A percentile compares a stretch with the other conserved stretches of the same genome.
phyloP scores from a whole-genome alignment of 1,139 yeast species.

The Yamadazyma diddensiae region DNA sequence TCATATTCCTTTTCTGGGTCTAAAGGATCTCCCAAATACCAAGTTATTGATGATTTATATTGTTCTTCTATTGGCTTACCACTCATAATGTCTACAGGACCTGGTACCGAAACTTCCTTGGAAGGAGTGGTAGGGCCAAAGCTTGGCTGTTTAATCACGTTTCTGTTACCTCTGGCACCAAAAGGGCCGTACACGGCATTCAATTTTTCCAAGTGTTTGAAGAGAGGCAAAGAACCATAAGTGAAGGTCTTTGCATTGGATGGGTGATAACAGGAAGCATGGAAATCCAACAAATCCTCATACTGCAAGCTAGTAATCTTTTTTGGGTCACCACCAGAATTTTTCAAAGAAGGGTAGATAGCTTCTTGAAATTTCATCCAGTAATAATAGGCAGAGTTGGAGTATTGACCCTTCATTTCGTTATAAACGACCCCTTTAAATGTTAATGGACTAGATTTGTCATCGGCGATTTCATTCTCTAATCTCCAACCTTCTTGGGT shows the following conservation, averaged over 20 bases:
- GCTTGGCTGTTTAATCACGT: slow-evolving; percentile 26
- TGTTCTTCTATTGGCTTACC: slow-evolving; percentile 65
- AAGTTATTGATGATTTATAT: slow-evolving; percentile 76
- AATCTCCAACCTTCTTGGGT: slow-evolving; percentile 98
- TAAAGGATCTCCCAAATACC: slow-evolving; percentile 77
- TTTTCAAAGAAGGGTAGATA: slow-evolving; percentile 79
- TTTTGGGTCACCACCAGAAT: slow-evolving; percentile 94
- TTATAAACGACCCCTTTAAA: slow-evolving; percentile 97
- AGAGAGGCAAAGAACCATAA: slow-evolving; percentile 75
- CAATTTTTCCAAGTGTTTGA: slow-evolving; percentile 58
- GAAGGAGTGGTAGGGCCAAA: slow-evolving; percentile 14
- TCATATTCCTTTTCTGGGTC: slow-evolving; percentile 53
- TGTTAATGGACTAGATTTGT: slow-evolving; percentile 55
- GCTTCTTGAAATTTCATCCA: slow-evolving; percentile 83
- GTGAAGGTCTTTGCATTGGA: slow-evolving; percentile 85
- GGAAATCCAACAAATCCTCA: slow-evolving; percentile 75
- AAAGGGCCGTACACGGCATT: slow-evolving; percentile 50
- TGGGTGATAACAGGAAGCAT: slow-evolving; percentile 76
- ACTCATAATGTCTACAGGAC: slow-evolving; percentile 80
- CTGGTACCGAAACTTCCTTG: slow-evolving; percentile 34
- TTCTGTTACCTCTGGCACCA: slow-evolving; percentile 42
- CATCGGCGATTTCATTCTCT: slow-evolving; percentile 64
- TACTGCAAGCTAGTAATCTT: slow-evolving; percentile 71
- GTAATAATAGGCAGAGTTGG: slow-evolving; percentile 81
- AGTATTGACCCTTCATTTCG: slow-evolving; percentile 98